Evolutionary conservation across 345 rosid species (phyloP).

Genomic region (Acer negundo): DNA sequence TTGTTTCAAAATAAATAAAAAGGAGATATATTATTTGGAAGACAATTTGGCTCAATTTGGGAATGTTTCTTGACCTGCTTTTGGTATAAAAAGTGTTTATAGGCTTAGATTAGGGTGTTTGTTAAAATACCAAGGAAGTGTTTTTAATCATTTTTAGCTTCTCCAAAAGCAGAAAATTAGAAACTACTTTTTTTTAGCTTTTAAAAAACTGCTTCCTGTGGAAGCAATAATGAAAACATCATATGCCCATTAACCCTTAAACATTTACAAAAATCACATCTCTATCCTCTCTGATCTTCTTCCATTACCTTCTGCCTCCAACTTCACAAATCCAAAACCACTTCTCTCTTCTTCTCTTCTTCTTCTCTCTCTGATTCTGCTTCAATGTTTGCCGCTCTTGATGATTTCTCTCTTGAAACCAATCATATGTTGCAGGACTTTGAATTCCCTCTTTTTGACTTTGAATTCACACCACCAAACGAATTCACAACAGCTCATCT

Average conservation of each 20-base stretch:
- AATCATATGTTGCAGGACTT: constrained; percentile 77
- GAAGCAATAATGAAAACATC: background rate
- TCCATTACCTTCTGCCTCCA: constrained; percentile 46
- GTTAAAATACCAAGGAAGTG: too few species aligned
- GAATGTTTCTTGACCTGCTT: too few species aligned
- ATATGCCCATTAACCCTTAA: constrained; percentile 26
- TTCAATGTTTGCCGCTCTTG: constrained; percentile 36
- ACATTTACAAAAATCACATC: constrained; percentile 28
- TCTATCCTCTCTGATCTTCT: constrained; percentile 55
- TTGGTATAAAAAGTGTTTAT: too few species aligned
- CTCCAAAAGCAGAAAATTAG: too few species aligned
- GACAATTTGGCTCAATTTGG: too few species aligned
- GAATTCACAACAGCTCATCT: too few species aligned
- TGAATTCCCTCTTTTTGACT: constrained; percentile 72
- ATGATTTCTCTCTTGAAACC: constrained; percentile 30
- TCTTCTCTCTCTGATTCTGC: constrained; percentile 22
- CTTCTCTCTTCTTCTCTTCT: constrained; percentile 22
- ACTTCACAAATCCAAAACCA: constrained; percentile 29
- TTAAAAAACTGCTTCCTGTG: too few species aligned
- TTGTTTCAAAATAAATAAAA: too few species aligned
- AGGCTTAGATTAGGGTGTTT: too few species aligned
- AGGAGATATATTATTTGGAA: too few species aligned
- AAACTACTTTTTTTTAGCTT: too few species aligned
- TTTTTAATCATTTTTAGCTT: too few species aligned
- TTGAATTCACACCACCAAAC: constrained; percentile 27